Evolutionary conservation across 2,329 filamentous ascomycete species (phyloP), one percentile per base, ranked within the genome.

Genomic region (Mycosphaerella sp.): DNA sequence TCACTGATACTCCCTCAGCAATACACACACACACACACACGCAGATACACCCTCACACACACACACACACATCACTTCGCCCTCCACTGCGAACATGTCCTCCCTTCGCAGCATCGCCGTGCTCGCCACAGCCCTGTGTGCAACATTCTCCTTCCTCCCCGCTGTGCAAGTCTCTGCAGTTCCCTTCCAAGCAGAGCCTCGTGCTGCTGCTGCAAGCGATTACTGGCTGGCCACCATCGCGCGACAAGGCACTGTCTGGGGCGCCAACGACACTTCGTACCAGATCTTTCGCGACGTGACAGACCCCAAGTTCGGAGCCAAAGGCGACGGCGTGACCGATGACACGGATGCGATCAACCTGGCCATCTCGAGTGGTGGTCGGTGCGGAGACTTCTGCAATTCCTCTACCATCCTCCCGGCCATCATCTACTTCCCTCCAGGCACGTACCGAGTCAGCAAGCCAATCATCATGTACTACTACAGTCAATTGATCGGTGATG

Each of bases 391-490:
- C 57, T 81, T 82, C 56, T 97, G 91, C 66, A 86, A 93, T 66
- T 95, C 89, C 1, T 81, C 80, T 28, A 97, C 91, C 2, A 79
- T 80, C n/a, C 81, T 82, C 1, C 91, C 91, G 0, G 91, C 88
- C 21, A 74, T 97, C 12, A 82, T 97, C 47, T 97, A 95, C 75
- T 95, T 97, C 75, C 90, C 89, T 35, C 76, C 87, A 9, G 90
- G 91, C 59, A 94, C 83, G 50, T 97, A 96, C 66, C 65, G 86
- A 14, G 84, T 97, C 61, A 88, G 82, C 66, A 79, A 76, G 63
- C 87, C 91, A 17, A 81, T 97, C 59, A 72, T 89, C 45, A 85
- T 89, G 68, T 85, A 85, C 70, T 97, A 97, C 77, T 95, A 95
- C 75, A 95, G 90, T 7, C 89, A 95, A 69, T 80, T 97, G 55